Evolutionary conservation across 495 filamentous ascomycete species (phyloP).

Genomic region (Neurospora cerealis): DNA sequence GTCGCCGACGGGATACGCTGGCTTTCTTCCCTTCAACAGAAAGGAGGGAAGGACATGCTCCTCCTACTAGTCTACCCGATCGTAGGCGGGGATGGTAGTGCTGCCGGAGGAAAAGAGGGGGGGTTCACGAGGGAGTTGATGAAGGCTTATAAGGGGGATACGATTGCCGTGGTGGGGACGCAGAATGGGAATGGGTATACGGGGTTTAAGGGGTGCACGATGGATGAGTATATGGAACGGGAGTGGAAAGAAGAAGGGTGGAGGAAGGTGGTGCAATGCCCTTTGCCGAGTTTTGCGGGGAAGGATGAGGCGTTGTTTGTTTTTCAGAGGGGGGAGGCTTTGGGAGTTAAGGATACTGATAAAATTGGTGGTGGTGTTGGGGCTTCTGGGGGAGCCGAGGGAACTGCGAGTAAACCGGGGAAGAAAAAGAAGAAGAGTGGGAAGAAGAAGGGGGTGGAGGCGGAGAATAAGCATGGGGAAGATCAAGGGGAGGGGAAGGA

Average conservation of each 20-base stretch:
- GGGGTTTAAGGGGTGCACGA: slow-evolving; percentile 40
- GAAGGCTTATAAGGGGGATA: slow-evolving; percentile 44
- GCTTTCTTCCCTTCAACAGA: slow-evolving; percentile 11
- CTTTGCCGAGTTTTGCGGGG: slow-evolving; percentile 44
- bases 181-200: slow-evolving; percentile 58
- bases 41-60: slow-evolving; percentile 29
- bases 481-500: not conserved
- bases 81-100: slow-evolving; percentile 28
- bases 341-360: not conserved
- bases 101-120: slow-evolving; percentile 20
- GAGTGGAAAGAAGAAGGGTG: slow-evolving; percentile 28
- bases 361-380: not conserved
- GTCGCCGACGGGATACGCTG: slow-evolving; percentile 35
- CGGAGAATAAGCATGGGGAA: not conserved
- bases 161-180: slow-evolving; percentile 51
- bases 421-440: not conserved
- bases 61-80: slow-evolving; percentile 54
- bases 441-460: not conserved
- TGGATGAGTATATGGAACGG: slow-evolving; percentile 45
- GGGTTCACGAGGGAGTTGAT: slow-evolving; percentile 44
- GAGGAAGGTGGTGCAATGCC: slow-evolving; percentile 33
- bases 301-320: slow-evolving; percentile 48
- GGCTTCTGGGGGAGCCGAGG: not conserved
- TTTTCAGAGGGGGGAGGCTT: slow-evolving; percentile 26
- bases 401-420: not conserved